Percentiles rank a stretch among this genome's conserved stretches.
Evolutionary conservation across 2,329 filamentous ascomycete genomes (phyloP).

Genomic region (Chaetomium sp.): DNA sequence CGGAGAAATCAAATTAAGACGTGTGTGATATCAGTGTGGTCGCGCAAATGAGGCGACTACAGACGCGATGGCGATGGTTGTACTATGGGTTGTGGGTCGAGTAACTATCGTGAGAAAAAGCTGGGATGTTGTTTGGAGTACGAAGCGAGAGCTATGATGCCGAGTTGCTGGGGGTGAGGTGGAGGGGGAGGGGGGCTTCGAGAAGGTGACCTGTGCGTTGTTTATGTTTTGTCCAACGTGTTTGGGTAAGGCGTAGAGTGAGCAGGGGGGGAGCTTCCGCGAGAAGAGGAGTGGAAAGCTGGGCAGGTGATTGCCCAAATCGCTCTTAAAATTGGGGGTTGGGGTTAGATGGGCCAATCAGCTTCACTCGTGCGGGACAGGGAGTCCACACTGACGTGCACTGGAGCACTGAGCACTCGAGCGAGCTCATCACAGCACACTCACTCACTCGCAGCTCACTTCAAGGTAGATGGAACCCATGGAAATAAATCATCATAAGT

Average conservation of each 20-base stretch:
- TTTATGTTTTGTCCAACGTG: slow-evolving; percentile 41
- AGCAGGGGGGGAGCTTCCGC: slow-evolving; percentile 1
- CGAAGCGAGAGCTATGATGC: slow-evolving; percentile 16
- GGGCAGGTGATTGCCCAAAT: slow-evolving; percentile 11
- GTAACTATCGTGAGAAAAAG: background rate
- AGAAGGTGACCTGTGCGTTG: slow-evolving; percentile 36
- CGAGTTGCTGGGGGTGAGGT: slow-evolving; percentile 10
- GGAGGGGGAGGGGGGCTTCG: slow-evolving; percentile 22
- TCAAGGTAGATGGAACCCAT: no score
- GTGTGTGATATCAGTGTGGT: slow-evolving; percentile 37
- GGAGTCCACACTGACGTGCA: background rate
- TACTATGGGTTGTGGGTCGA: background rate
- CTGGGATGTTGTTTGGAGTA: slow-evolving; percentile 8
- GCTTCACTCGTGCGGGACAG: background rate
- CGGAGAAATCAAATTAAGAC: slow-evolving; percentile 7
- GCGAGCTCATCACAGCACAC: background rate
- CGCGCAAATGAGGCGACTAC: slow-evolving; percentile 41
- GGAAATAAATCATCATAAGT: no score
- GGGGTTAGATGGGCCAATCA: slow-evolving; percentile 24
- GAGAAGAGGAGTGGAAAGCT: background rate
- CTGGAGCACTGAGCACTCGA: background rate
- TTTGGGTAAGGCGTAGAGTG: slow-evolving; percentile 21
- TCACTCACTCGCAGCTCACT: background rate
- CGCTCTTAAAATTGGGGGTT: slow-evolving; percentile 26
- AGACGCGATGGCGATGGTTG: slow-evolving; percentile 35